These are phyloP conservation scores for Fusarium clavum DNA, from an alignment of 2,329 filamentous ascomycete species.

Conservation along the genomic window DNA sequence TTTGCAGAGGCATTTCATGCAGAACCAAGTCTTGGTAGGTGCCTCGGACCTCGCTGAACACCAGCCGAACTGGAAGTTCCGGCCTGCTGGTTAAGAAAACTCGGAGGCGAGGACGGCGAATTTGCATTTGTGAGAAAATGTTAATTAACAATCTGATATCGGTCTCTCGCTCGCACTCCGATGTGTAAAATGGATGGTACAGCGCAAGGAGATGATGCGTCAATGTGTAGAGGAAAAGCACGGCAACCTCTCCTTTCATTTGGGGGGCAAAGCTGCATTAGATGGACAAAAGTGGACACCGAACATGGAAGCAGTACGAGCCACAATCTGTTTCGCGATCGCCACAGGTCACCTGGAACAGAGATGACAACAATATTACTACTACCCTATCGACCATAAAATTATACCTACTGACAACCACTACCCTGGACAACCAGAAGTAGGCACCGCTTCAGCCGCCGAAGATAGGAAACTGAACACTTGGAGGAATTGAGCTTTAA, in stretches of 20 bases:
- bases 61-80: conserved; percentile 52
- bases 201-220: background rate
- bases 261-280: background rate
- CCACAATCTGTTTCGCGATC: no score
- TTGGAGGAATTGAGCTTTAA: background rate
- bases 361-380: background rate
- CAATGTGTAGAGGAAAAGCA: background rate
- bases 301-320: background rate
- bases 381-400: background rate
- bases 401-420: background rate
- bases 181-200: no score
- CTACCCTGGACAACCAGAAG: background rate
- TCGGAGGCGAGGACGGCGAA: background rate
- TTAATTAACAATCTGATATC: no score
- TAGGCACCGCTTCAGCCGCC: background rate
- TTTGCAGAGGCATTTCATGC: conserved; percentile 48
- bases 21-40: conserved; percentile 47
- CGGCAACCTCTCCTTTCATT: background rate
- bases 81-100: conserved; percentile 58
- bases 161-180: no score
- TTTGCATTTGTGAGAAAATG: conserved; percentile 13
- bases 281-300: background rate
- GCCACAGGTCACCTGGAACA: background rate
- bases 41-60: conserved; percentile 48
- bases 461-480: conserved; percentile 1